Base-by-base conservation (phyloP, 495 filamentous ascomycete genomes). In the Lasiosphaeriaceae sp. region DNA sequence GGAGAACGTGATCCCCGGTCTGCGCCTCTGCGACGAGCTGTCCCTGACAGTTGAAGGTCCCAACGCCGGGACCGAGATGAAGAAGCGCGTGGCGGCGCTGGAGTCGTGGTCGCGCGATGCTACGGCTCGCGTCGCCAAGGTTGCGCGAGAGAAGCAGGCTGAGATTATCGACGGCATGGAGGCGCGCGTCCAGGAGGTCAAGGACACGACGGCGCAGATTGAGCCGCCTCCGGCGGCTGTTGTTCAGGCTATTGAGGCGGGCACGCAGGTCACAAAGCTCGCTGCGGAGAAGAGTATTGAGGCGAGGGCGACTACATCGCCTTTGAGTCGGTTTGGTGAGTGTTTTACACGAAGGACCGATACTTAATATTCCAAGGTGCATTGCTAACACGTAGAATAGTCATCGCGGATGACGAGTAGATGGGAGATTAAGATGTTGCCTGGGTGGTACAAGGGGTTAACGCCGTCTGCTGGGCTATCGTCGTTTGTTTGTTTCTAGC, bases 261-360 rank as follows among this genome's bases (percentile, higher is more conserved):
- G 50, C 19, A 52, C 50, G 24, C 17, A 43, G 5, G 50, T 52
- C 34, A 52, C 31, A n/a, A 52, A 52, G 50, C 29, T 41, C 17
- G 50, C 50, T 11, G 50, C 50, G 16, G 0, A 12, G 11, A 16
- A 34, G 50, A 12, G 35, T 26, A 52, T 52, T 26, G 21, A 19
- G 50, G 26, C 29, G 16, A 35, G 35, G 29, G 34, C 19, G 19
- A 16, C 21, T 24, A 20, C 17, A 7, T 37, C 4, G 17, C 31
- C 50, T 21, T 5, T 41, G 5, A 52, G n/a, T n/a, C 31, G 29
- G 20, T 52, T 52, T 26, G 34, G 50, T 52, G 26, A 52, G 50
- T 52, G 7, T 35, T 35, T n/a, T n/a, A n/a, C n/a, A n/a, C n/a
- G n/a, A n/a, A n/a, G n/a, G n/a, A n/a, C n/a, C n/a, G n/a, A n/a